Percentiles rank a stretch among this genome's conserved stretches.
phyloP scores from a whole-genome alignment of 345 rosid species.

The Streptanthus diversifolius region DNA sequence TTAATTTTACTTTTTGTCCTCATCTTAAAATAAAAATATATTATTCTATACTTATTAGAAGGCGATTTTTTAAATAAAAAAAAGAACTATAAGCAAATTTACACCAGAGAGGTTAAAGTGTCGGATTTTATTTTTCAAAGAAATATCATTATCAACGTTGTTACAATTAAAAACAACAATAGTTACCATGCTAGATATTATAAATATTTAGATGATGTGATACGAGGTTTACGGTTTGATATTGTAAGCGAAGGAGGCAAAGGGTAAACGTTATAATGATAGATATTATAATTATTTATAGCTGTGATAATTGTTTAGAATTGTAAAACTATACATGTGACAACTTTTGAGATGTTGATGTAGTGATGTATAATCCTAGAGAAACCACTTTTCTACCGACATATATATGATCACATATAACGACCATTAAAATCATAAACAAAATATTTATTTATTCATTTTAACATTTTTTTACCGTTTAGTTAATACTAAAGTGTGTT shows the following conservation, averaged over 20 bases:
- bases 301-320: background rate
- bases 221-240: background rate
- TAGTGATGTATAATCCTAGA: background rate
- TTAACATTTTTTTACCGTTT: background rate
- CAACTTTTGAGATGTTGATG: slow-evolving; percentile 21
- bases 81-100: too few relatives aligned
- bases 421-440: background rate
- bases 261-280: background rate
- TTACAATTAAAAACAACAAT: too few relatives aligned
- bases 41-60: too few relatives aligned
- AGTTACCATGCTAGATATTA: background rate
- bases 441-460: background rate
- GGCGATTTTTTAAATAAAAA: too few relatives aligned
- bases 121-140: too few relatives aligned
- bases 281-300: background rate
- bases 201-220: background rate
- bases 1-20: too few relatives aligned
- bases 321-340: slow-evolving; percentile 19
- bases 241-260: background rate
- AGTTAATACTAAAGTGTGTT: too few relatives aligned
- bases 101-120: too few relatives aligned
- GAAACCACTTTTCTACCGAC: background rate
- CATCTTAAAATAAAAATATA: too few relatives aligned
- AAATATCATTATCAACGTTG: too few relatives aligned
- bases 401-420: background rate